Base-by-base conservation (phyloP, 1,284 basidiomycete species). In the Erythrobasidium hasegawianum region DNA sequence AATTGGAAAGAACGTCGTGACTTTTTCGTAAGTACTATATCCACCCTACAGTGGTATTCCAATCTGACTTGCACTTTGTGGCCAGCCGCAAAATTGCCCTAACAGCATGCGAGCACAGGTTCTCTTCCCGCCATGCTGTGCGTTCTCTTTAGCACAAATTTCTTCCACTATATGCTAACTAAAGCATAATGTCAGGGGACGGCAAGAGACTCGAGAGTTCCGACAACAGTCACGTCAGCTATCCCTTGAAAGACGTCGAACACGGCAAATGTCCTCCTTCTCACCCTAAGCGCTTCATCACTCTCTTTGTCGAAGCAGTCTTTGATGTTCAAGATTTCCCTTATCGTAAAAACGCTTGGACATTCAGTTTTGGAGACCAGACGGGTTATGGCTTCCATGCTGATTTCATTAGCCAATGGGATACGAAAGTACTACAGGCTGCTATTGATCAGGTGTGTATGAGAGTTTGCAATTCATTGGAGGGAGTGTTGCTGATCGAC, bases 401-500 rank as follows among this genome's bases (percentile, higher is more conserved):
- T 5, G n/a, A 24, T 14, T 47, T 18, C 16, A 47, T 47, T 16
- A 18, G n/a, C 22, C 43, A 47, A 14, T 75, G 76, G 68, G 75
- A 75, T 60, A 71, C 72, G 47, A 72, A 74, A 50, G 68, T 77
- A 18, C 75, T 78, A 4, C 74, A 77, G 57, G 49, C 73, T 14
- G 77, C 78, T 27, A 73, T 79, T 53, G 72, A 77, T 65, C 16
- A n/a, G 14, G 43, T 47, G 14, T 16, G 43, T n/a, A n/a, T n/a
- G n/a, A n/a, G n/a, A n/a, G n/a, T n/a, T n/a, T n/a, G n/a, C n/a
- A n/a, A n/a, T n/a, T n/a, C n/a, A n/a, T n/a, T n/a, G n/a, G n/a
- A n/a, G n/a, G n/a, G n/a, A n/a, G n/a, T n/a, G n/a, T n/a, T n/a
- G n/a, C n/a, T n/a, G n/a, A n/a, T n/a, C n/a, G n/a, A n/a, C n/a